Base-by-base conservation (phyloP, 495 filamentous ascomycete genomes). In the Aspergillus baeticus region DNA sequence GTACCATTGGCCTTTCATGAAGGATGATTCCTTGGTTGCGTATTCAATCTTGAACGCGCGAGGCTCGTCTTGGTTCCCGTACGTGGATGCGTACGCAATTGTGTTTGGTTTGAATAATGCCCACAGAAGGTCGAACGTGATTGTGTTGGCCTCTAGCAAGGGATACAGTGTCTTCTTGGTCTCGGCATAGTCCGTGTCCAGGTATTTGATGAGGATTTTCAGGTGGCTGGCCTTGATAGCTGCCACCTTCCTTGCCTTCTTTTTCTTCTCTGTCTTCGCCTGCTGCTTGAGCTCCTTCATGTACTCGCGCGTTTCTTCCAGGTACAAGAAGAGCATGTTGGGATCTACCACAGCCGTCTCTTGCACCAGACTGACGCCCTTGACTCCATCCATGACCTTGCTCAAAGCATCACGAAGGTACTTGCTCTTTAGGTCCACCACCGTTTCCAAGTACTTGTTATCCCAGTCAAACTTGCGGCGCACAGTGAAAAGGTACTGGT, bases 51-150 rank as follows among this genome's bases (percentile, higher is more conserved):
- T 93, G 80, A 96, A 92, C n/a, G 89, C 88, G 31, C 90, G 85
- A 1, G 92, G 91, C 64, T 96, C 89, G 46, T 95, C 90, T 15
- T 78, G 69, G 41, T 81, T 86, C 3, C 88, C 89, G 60, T 96
- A 94, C 1, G 90, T 94, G 2, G 84, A 83, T 0, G 89, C 88
- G 62, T 88, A 93, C 1, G 87, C 87, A 35, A 96, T 82, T 13
- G 90, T 90, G 63, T 95, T 93, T 6, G 92, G 92, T 63, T 96
- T 95, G 77, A 90, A 92, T 6, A 97, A 72, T 2, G 92, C 91
- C 92, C 92, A 96, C 5, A 95, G 69, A 10, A 96, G 81, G 54
- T 96, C 91, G 56, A 92, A 97, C 5, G 91, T 95, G 66, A 97
- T 96, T 50, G 87, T 87, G 26, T 89, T 88, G 47, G 87, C 86